A percentile compares a stretch with the other conserved stretches of the same genome.
Evolutionary conservation across 768 basidiomycete genomes (phyloP).

Genomic region (Pluteus cervinus): DNA sequence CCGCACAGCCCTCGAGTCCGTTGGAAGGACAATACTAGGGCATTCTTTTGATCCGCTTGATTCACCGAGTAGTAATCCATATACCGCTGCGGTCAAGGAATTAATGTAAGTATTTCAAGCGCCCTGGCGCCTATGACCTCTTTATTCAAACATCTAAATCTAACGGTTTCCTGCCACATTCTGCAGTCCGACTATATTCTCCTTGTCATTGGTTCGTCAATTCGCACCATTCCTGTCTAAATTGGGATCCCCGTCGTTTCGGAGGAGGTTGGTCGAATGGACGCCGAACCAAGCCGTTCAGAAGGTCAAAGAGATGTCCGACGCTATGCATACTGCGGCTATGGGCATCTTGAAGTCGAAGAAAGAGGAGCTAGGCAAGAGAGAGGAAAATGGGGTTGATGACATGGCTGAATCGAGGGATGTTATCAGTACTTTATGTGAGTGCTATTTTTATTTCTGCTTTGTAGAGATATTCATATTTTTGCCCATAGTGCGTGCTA

Average conservation of each 20-base stretch:
- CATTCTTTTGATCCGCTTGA: slow-evolving; percentile 44
- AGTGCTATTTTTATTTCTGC: slow-evolving; percentile 10
- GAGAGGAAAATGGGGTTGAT: slow-evolving; percentile 12
- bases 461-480: slow-evolving; percentile 2
- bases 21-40: slow-evolving; percentile 37
- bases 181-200: slow-evolving; percentile 38
- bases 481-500: slow-evolving; percentile 25
- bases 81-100: slow-evolving; percentile 38
- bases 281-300: slow-evolving; percentile 32
- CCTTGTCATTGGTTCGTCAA: slow-evolving; percentile 37
- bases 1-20: slow-evolving; percentile 36
- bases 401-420: slow-evolving; percentile 31
- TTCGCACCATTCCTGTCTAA: slow-evolving; percentile 38
- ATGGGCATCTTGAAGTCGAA: slow-evolving; percentile 33
- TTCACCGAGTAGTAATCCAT: slow-evolving; percentile 33
- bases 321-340: slow-evolving; percentile 40
- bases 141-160: not conserved
- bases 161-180: not conserved
- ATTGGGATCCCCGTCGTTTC: slow-evolving; percentile 34
- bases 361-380: slow-evolving; percentile 19
- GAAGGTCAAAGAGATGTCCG: slow-evolving; percentile 39
- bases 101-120: slow-evolving; percentile 31
- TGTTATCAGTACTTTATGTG: slow-evolving; percentile 45
- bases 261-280: slow-evolving; percentile 36
- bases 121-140: not conserved